Percentiles rank a stretch among this genome's conserved stretches.
Conservation (phyloP, 2,329 filamentous ascomycete species). For the Beauveria brongniartii region DNA sequence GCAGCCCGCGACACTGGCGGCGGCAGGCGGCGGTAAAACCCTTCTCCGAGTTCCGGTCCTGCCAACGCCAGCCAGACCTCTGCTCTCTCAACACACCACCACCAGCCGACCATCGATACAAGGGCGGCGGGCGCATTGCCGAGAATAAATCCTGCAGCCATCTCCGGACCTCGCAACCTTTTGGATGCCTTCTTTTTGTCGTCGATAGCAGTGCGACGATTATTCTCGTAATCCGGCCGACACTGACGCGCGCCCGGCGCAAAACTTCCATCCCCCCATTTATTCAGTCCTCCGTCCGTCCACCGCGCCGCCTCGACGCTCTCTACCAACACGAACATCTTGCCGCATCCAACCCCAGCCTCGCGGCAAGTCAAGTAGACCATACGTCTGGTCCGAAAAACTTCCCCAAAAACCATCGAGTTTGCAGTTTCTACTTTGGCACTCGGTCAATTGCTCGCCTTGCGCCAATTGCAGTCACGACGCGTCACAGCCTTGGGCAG, state of each 20-base stretch:
- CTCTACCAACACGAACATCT: not conserved
- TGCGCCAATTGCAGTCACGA: slow-evolving; percentile 4
- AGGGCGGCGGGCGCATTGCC: slow-evolving; percentile 9
- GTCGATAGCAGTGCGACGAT: not conserved
- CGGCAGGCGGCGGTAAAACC: slow-evolving; percentile 3
- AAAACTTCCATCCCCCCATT: slow-evolving; percentile 7
- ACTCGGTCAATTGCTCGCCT: not conserved
- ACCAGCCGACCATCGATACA: slow-evolving; percentile 2
- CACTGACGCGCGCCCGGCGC: slow-evolving; percentile 6
- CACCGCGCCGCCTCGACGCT: not conserved
- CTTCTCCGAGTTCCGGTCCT: slow-evolving; percentile 10
- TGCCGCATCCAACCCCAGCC: not conserved
- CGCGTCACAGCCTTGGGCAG: slow-evolving; percentile 5
- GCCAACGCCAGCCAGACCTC: slow-evolving; percentile 5
- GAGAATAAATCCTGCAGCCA: slow-evolving; percentile 5
- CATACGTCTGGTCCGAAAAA: too few relatives aligned
- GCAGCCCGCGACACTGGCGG: not conserved
- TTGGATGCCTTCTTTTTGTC: not conserved
- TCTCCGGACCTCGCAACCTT: not conserved
- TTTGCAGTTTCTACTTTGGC: not conserved
- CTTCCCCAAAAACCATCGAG: not conserved
- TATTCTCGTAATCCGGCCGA: not conserved
- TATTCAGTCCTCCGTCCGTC: not conserved
- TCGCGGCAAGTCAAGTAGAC: too few relatives aligned
- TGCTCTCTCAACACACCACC: slow-evolving; percentile 7